Evolutionary conservation across 164 flowering plant genomes (phyloP), one percentile per base, ranked within the genome.

Genomic region (Magnolia officinalis): DNA sequence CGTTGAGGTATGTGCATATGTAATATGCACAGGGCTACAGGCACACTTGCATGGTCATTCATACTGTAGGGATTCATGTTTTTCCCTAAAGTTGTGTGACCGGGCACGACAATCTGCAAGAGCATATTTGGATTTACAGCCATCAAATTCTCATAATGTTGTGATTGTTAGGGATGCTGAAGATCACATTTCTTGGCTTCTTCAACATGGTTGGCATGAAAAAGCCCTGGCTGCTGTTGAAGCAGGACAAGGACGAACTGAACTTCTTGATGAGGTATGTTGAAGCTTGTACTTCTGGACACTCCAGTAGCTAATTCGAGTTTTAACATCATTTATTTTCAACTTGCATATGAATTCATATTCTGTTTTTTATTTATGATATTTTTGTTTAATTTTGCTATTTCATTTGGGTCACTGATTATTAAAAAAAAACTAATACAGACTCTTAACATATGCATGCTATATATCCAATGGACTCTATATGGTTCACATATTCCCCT

Each of bases 141-240:
- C 45, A 37, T 37, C 65, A 18, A 50, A 29, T 68, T 65, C 11
- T 65, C 29, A 6, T 65, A 10, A 65, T 16, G 16, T 50, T 69
- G 18, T 66, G 24, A 45, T 81, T 76, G 58, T 70, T 80, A 96
- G 99, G 95, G 99, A 96, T 89, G 89, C 98, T 50, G 98, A 92
- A 86, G 99, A 96, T 82, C 99, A 96, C 83, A 94, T 96, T 66
- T 79, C 91, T 80, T 96, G 99, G 99, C 98, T 96, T 83, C 96
- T 94, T 81, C 90, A 96, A 74, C 99, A 94, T 87, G 98, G 97
- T n/a, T 87, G 91, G 85, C 98, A 94, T 87, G 98, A 94, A 84
- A 94, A 96, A 82, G 99, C 99, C 70, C 86, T 96, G 77, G 98
- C 89, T 69, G 98, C 97, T 23, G 98, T 90, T 83, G 98, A 96